A percentile compares a stretch with the other conserved stretches of the same genome.
phyloP scores from a whole-genome alignment of 1,284 basidiomycete genomes.

The Lignosus rhinocerotis region DNA sequence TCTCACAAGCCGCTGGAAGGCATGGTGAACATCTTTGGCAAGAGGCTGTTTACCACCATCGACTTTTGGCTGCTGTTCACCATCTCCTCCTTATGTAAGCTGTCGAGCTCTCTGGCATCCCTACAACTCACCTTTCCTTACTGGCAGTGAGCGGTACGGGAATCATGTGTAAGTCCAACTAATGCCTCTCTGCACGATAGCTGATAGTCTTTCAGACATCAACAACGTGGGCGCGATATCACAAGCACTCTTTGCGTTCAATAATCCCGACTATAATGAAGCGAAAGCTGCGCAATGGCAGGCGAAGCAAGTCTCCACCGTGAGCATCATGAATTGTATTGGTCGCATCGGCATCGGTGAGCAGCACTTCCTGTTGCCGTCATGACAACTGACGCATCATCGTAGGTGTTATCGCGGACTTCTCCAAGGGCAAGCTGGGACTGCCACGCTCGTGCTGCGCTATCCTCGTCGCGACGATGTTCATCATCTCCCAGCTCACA shows the following conservation, averaged over 20 bases:
- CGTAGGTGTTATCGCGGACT: slow-evolving; percentile 74
- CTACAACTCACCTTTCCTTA: neutral
- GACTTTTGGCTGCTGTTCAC: slow-evolving; percentile 80
- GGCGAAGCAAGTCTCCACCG: slow-evolving; percentile 81
- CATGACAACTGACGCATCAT: neutral
- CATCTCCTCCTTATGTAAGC: slow-evolving; percentile 71
- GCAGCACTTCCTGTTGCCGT: neutral
- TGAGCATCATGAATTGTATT: slow-evolving; percentile 83
- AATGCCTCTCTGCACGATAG: neutral
- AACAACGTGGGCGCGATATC: slow-evolving; percentile 96
- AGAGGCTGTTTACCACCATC: slow-evolving; percentile 41
- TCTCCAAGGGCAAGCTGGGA: slow-evolving; percentile 55
- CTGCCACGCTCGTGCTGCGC: slow-evolving; percentile 75
- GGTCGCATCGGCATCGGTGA: slow-evolving; percentile 80
- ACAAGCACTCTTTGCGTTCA: slow-evolving; percentile 77
- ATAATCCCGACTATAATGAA: slow-evolving; percentile 64
- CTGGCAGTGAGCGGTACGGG: slow-evolving; percentile 83
- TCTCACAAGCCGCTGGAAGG: slow-evolving; percentile 19
- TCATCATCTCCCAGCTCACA: slow-evolving; percentile 70
- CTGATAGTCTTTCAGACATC: slow-evolving; percentile 61
- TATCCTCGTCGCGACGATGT: slow-evolving; percentile 61
- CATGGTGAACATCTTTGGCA: slow-evolving; percentile 49
- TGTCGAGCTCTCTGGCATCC: neutral
- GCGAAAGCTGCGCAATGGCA: slow-evolving; percentile 74
- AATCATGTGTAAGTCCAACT: slow-evolving; percentile 67